These are phyloP conservation scores for Monosporozyma unispora DNA, from an alignment of 805 yeast genomes.

Conservation along the genomic window DNA sequence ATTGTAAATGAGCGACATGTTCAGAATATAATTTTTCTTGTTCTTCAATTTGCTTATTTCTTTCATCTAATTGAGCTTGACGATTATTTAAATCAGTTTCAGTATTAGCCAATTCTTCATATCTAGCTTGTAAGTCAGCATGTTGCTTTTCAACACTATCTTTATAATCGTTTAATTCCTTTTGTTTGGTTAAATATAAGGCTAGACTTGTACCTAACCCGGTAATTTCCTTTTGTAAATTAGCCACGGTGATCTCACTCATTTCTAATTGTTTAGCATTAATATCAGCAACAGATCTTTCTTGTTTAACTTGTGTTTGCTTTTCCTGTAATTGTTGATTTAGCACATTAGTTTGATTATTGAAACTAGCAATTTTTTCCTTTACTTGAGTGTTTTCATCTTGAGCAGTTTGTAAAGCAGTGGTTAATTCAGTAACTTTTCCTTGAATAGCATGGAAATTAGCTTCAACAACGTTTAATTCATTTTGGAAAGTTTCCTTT, in stretches of 20 bases:
- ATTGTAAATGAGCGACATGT: conserved; percentile 31
- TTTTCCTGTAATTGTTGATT: conserved; percentile 46
- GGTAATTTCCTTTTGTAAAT: conserved; percentile 36
- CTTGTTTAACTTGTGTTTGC: conserved; percentile 48
- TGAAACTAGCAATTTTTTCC: conserved; percentile 57
- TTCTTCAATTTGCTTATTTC: conserved; percentile 29
- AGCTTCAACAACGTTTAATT: conserved; percentile 70
- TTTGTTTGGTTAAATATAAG: conserved; percentile 22
- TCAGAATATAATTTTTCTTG: conserved; percentile 31
- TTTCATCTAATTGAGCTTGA: conserved; percentile 28
- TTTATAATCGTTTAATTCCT: conserved; percentile 33
- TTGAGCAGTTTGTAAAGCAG: conserved; percentile 57
- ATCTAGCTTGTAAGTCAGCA: conserved; percentile 25
- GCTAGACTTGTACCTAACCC: conserved; percentile 26
- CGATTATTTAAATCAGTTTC: conserved; percentile 32
- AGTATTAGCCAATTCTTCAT: conserved; percentile 28
- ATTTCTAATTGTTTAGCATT: conserved; percentile 63
- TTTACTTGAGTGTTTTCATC: conserved; percentile 55
- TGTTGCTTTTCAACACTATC: conserved; percentile 33
- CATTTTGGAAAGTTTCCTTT: conserved; percentile 59
- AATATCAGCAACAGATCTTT: conserved; percentile 54
- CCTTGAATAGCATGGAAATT: conserved; percentile 61
- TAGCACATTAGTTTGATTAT: conserved; percentile 55
- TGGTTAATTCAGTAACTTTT: conserved; percentile 52
- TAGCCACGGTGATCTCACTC: conserved; percentile 41